Evolutionary conservation across 805 yeast species (phyloP).

Genomic region (Danielia reshetovae): DNA sequence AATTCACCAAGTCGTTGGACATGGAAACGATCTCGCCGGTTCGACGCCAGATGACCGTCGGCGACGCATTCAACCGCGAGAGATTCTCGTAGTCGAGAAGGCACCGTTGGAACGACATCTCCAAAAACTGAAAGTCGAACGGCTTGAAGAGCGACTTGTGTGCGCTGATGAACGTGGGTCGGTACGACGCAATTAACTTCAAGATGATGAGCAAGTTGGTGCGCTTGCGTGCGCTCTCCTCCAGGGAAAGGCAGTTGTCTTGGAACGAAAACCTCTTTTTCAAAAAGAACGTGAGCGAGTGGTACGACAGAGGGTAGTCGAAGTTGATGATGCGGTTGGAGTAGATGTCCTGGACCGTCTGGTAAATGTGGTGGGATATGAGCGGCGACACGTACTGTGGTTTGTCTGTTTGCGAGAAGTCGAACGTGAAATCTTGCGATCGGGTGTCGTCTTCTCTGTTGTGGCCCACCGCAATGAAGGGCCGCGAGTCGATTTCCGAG

Average conservation of each 20-base stretch:
- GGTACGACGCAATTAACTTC: slow-evolving; percentile 57
- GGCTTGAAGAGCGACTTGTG: slow-evolving; percentile 66
- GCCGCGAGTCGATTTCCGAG: slow-evolving; percentile 24
- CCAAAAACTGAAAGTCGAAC: slow-evolving; percentile 56
- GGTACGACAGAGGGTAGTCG: slow-evolving; percentile 62
- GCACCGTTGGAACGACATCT: slow-evolving; percentile 43
- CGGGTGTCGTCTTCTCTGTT: slow-evolving; percentile 6
- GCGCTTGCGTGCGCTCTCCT: slow-evolving; percentile 28
- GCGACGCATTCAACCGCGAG: slow-evolving; percentile 57
- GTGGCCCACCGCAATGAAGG: slow-evolving; percentile 39
- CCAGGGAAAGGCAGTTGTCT: slow-evolving; percentile 24
- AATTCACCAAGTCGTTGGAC: slow-evolving; percentile 66
- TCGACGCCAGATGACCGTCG: slow-evolving; percentile 81
- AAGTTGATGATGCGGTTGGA: slow-evolving; percentile 45
- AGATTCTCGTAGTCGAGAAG: slow-evolving; percentile 43
- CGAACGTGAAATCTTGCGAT: slow-evolving; percentile 11
- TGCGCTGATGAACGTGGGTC: slow-evolving; percentile 76
- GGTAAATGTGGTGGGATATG: slow-evolving; percentile 51
- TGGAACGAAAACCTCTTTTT: slow-evolving; percentile 54
- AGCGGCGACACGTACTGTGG: slow-evolving; percentile 54
- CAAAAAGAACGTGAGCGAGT: slow-evolving; percentile 53
- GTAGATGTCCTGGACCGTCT: slow-evolving; percentile 49
- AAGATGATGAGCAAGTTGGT: slow-evolving; percentile 40
- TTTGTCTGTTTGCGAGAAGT: slow-evolving; percentile 8
- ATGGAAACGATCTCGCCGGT: slow-evolving; percentile 82